These are phyloP conservation scores for Pseudopyrenochaeta lycopersici DNA, from an alignment of 2,329 filamentous ascomycete genomes.

Conservation along the genomic window DNA sequence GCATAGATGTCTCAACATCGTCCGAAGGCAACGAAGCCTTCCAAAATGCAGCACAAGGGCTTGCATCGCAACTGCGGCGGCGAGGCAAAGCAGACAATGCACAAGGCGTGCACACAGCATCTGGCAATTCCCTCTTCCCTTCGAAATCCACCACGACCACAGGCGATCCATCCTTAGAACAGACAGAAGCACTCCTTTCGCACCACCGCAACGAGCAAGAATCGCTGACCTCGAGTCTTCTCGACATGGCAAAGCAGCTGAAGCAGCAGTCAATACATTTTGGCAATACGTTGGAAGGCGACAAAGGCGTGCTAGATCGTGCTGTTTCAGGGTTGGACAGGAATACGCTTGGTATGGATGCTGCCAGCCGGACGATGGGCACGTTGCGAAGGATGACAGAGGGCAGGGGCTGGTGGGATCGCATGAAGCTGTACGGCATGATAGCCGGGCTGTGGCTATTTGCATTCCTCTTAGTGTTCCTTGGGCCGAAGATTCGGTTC, in stretches of 20 bases:
- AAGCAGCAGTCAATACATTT: slow-evolving; percentile 80
- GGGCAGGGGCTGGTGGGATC: slow-evolving; percentile 85
- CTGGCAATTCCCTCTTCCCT: slow-evolving; percentile 53
- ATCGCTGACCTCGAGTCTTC: slow-evolving; percentile 79
- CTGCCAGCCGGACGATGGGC: slow-evolving; percentile 80
- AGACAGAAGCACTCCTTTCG: slow-evolving; percentile 74
- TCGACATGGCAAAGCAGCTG: slow-evolving; percentile 79
- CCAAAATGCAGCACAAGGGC: slow-evolving; percentile 42
- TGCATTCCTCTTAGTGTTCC: slow-evolving; percentile 81
- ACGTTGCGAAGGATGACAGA: slow-evolving; percentile 81
- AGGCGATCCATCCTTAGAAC: slow-evolving; percentile 34
- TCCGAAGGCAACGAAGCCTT: slow-evolving; percentile 44
- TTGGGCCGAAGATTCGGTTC: slow-evolving; percentile 87
- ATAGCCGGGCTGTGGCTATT: slow-evolving; percentile 84
- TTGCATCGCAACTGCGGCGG: slow-evolving; percentile 45
- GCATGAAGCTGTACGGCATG: slow-evolving; percentile 84
- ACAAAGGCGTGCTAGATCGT: slow-evolving; percentile 74
- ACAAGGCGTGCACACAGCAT: slow-evolving; percentile 35
- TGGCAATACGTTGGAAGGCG: slow-evolving; percentile 74
- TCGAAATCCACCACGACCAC: slow-evolving; percentile 40
- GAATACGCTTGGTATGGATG: slow-evolving; percentile 78
- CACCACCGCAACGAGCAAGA: slow-evolving; percentile 85
- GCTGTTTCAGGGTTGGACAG: slow-evolving; percentile 80
- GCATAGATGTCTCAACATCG: slow-evolving; percentile 40
- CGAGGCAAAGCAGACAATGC: slow-evolving; percentile 33